Base-by-base conservation (phyloP, 2,329 filamentous ascomycete species). In the Cadophora luteo-olivacea region DNA sequence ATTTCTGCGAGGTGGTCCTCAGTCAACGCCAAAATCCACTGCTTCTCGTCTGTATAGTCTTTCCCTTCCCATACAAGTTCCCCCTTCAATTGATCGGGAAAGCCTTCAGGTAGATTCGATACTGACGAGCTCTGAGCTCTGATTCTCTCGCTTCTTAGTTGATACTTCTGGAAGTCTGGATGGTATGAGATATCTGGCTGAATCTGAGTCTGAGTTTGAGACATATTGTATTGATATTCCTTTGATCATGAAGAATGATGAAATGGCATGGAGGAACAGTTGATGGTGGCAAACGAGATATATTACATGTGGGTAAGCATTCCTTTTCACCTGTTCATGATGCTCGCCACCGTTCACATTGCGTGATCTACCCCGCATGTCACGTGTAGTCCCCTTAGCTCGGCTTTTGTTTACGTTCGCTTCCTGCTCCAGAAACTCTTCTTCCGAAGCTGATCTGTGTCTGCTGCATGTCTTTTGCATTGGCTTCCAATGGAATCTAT, bases 181-280 rank as follows among this genome's bases (percentile, higher is more conserved):
- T 82, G 79, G 74, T 89, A 90, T 0, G 78, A 78, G 66, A 89
- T 90, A 71, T 89, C 87, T 0, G 87, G 87, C 72, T 88, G 86
- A 14, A 58, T 63, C 60, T 64, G 52, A 64, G 45, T 62, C 49
- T 58, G 52, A 36, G 45, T 65, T 14, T 16, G 19, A 57, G 63
- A 58, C 51, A 62, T 62, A 14, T 32, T 62, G 11, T 32, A 2
- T n/a, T 1, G 6, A 5, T 29, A 8, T 3, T 0, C 19, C 7
- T 49, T 48, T 2, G 24, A 14, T 14, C 6, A 51, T 24, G 8
- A 4, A 9, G 9, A n/a, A n/a, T 12, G 24, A 29, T n/a, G 2
- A 19, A 49, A 14, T 62, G 24, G 29, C 24, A 29, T 32, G 12
- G 3, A 38, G 8, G 22, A 45, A 12, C 3, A 11, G 16, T 25